Conservation (phyloP, 2,329 filamentous ascomycete genomes). For the Akanthomyces uredinophilus region DNA sequence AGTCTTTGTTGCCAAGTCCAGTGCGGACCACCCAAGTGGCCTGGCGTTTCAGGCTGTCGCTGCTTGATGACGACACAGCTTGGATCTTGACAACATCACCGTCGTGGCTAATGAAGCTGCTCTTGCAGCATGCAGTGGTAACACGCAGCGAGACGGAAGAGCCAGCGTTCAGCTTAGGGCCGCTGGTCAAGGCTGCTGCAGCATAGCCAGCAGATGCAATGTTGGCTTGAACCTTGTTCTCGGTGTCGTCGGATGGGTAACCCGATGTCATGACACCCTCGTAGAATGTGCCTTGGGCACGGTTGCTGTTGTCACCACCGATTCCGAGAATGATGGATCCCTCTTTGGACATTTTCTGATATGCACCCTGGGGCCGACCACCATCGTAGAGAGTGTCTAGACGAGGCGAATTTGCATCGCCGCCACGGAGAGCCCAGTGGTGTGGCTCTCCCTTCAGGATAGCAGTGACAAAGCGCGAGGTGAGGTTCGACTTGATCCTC, state of each 20-base stretch:
- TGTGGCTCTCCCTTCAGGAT: conserved; percentile 51
- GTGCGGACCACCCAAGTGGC: conserved; percentile 50
- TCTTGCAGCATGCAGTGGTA: conserved; percentile 49
- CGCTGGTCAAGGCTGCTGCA: conserved; percentile 41
- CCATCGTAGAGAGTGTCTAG: conserved; percentile 57
- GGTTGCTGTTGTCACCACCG: conserved; percentile 59
- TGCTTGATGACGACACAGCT: conserved; percentile 47
- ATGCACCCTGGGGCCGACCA: conserved; percentile 48
- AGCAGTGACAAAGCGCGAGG: conserved; percentile 51
- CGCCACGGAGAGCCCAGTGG: conserved; percentile 56
- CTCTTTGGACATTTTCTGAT: conserved; percentile 60
- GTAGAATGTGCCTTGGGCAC: conserved; percentile 59
- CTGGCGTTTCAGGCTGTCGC: conserved; percentile 42
- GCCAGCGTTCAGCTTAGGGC: conserved; percentile 42
- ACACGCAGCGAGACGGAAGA: conserved; percentile 48
- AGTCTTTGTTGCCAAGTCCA: conserved; percentile 52
- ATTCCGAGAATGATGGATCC: conserved; percentile 65
- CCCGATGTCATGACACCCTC: conserved; percentile 61
- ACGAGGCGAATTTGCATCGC: conserved; percentile 46
- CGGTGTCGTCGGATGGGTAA: conserved; percentile 55
- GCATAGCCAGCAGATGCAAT: conserved; percentile 56
- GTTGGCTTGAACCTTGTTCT: conserved; percentile 54
- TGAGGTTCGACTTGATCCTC: conserved; percentile 45
- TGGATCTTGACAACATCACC: conserved; percentile 47
- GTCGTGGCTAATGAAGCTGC: conserved; percentile 49